Percentiles rank a stretch among this genome's conserved stretches.
Evolutionary conservation across 129 eudicot species (phyloP).

Genomic region (Heracleum sosnowskyi): DNA sequence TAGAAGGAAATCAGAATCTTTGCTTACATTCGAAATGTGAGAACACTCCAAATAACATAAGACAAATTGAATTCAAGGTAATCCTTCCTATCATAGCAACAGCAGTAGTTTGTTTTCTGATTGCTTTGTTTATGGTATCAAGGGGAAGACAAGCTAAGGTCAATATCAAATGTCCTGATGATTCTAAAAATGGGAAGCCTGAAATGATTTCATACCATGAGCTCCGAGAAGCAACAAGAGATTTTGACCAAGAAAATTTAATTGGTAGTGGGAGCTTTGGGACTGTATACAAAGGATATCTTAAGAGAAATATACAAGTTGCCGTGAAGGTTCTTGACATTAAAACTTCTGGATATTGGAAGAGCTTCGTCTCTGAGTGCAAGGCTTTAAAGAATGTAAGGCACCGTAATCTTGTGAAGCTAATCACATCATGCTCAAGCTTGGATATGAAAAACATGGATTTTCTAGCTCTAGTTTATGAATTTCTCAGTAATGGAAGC

Average conservation of each 20-base stretch:
- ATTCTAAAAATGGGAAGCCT: conserved; percentile 20
- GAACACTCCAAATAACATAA: not conserved
- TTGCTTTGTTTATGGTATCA: conserved; percentile 16
- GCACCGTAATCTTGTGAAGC: conserved; percentile 62
- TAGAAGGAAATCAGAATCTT: conserved; percentile 53
- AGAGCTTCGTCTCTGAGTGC: conserved; percentile 61
- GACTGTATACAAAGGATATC: conserved; percentile 45
- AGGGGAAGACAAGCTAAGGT: not conserved
- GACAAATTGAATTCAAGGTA: not conserved
- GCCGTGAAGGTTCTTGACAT: conserved; percentile 54
- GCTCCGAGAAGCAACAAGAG: conserved; percentile 42
- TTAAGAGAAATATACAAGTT: conserved; percentile 22
- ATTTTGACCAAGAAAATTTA: conserved; percentile 36
- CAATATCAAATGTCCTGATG: conserved; percentile 22
- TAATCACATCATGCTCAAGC: conserved; percentile 60
- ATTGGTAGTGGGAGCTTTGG: conserved; percentile 65
- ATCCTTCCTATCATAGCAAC: not conserved
- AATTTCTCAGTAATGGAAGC: conserved; percentile 58
- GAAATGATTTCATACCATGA: conserved; percentile 50
- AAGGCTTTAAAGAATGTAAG: conserved; percentile 41
- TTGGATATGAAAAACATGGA: conserved; percentile 37
- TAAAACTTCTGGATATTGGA: conserved; percentile 22
- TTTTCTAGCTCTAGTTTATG: conserved; percentile 53
- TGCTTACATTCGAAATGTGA: conserved; percentile 25
- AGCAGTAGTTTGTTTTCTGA: conserved; percentile 9